Evolutionary conservation across 768 basidiomycete genomes (phyloP).

Genomic region (Lactarius deliciosus): DNA sequence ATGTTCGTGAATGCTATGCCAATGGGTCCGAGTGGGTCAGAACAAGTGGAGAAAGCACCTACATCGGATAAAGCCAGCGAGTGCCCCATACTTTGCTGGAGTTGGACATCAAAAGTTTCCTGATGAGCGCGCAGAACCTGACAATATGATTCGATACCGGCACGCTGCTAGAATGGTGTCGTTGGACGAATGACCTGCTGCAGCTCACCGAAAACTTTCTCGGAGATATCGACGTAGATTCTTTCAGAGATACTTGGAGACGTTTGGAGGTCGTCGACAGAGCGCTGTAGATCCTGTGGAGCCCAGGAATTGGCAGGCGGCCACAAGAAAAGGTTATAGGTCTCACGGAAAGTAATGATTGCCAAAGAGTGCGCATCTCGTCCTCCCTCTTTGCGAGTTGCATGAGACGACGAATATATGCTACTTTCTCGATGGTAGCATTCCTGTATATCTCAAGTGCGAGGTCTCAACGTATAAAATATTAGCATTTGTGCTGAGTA

Average conservation of each 20-base stretch:
- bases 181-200: slow-evolving; percentile 14
- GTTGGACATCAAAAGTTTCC: slow-evolving; percentile 15
- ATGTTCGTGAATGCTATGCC: slow-evolving; percentile 11
- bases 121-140: slow-evolving; percentile 20
- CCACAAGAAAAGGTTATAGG: background rate
- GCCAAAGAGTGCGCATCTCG: slow-evolving; percentile 12
- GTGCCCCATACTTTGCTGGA: slow-evolving; percentile 17
- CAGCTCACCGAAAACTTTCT: slow-evolving; percentile 15
- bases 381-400: slow-evolving; percentile 19
- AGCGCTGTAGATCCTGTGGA: slow-evolving; percentile 16
- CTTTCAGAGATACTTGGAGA: slow-evolving; percentile 13
- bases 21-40: background rate
- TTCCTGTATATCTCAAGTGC: slow-evolving; percentile 30
- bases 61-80: slow-evolving; percentile 22
- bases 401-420: slow-evolving; percentile 25
- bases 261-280: slow-evolving; percentile 13
- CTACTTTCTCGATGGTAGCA: slow-evolving; percentile 28
- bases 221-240: slow-evolving; percentile 16
- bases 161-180: background rate
- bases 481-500: background rate
- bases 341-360: slow-evolving; percentile 21
- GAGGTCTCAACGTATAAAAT: slow-evolving; percentile 6
- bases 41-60: background rate
- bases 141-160: background rate
- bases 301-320: background rate